Evolutionary conservation across 495 filamentous ascomycete genomes (phyloP).

Genomic region (Lasiosphaeria miniovina): DNA sequence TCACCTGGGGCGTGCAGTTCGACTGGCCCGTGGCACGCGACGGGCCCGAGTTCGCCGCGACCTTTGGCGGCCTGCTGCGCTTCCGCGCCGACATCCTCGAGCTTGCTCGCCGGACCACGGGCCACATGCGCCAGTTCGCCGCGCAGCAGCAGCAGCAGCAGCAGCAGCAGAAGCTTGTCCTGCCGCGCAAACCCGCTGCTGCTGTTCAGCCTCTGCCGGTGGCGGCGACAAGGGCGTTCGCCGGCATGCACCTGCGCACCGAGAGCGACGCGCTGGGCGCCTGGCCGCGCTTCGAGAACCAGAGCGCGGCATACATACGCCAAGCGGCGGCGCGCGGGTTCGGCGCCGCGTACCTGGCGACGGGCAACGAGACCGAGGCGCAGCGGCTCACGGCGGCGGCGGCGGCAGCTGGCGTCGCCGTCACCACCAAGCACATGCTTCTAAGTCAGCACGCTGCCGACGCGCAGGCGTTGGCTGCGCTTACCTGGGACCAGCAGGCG

Average conservation of each 20-base stretch:
- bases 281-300: slow-evolving; percentile 43
- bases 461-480: slow-evolving; percentile 24
- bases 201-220: no score
- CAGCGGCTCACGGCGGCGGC: slow-evolving; percentile 24
- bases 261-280: slow-evolving; percentile 39
- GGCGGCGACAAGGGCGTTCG: slow-evolving; percentile 16
- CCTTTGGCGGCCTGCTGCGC: slow-evolving; percentile 39
- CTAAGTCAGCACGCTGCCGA: slow-evolving; percentile 26
- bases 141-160: background rate
- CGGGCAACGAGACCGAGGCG: slow-evolving; percentile 39
- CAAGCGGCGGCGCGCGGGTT: slow-evolving; percentile 26
- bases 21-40: slow-evolving; percentile 45
- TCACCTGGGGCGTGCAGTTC: slow-evolving; percentile 46
- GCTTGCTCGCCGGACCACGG: slow-evolving; percentile 27
- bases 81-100: slow-evolving; percentile 39
- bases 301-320: slow-evolving; percentile 35
- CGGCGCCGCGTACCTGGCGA: slow-evolving; percentile 39
- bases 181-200: no score
- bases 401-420: slow-evolving; percentile 15
- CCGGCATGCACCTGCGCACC: slow-evolving; percentile 40
- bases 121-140: slow-evolving; percentile 29
- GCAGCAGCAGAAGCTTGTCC: background rate
- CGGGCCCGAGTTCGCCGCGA: slow-evolving; percentile 40
- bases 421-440: slow-evolving; percentile 38
- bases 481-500: slow-evolving; percentile 47